Evolutionary conservation across 2,329 filamentous ascomycete genomes (phyloP).

Genomic region (Drechslerella coelobrocha): DNA sequence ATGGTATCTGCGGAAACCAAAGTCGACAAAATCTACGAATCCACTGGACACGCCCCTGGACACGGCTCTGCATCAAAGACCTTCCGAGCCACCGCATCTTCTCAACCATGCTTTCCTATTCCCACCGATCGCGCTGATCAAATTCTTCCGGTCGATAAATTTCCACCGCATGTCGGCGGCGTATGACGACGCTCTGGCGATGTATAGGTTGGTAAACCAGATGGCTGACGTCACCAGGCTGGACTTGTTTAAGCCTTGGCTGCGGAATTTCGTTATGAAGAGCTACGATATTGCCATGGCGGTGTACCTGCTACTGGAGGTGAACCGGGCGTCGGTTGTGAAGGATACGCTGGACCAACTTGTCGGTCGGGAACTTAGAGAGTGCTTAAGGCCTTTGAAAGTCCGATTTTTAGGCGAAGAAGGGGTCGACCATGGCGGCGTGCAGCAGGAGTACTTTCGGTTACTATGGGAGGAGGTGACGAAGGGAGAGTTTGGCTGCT

Average conservation of each 20-base stretch:
- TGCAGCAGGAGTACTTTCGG: constrained; percentile 95
- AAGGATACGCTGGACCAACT: constrained; percentile 83
- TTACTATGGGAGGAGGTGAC: constrained; percentile 81
- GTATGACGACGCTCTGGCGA: constrained; percentile 70
- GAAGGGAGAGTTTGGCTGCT: constrained; percentile 77
- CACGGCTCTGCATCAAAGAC: constrained; percentile 57
- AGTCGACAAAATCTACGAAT: constrained; percentile 15
- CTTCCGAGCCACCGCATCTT: constrained; percentile 72
- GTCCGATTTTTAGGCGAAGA: constrained; percentile 86
- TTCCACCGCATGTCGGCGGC: constrained; percentile 83
- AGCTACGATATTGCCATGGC: constrained; percentile 69
- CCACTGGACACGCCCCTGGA: constrained; percentile 7
- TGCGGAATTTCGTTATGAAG: constrained; percentile 46
- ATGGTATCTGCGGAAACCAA: constrained; percentile 69
- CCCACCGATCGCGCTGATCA: constrained; percentile 72
- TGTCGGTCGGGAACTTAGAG: constrained; percentile 81
- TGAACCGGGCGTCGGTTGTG: constrained; percentile 72
- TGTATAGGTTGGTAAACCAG: constrained; percentile 60
- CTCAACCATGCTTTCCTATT: constrained; percentile 84
- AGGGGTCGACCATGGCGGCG: constrained; percentile 90
- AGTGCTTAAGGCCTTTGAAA: constrained; percentile 84
- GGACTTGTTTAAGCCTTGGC: constrained; percentile 38
- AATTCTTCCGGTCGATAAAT: constrained; percentile 87
- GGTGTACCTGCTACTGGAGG: constrained; percentile 73
- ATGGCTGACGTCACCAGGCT: constrained; percentile 59